Evolutionary conservation across 2,329 filamentous ascomycete genomes (phyloP).

Genomic region (Leptographium wingfieldii): DNA sequence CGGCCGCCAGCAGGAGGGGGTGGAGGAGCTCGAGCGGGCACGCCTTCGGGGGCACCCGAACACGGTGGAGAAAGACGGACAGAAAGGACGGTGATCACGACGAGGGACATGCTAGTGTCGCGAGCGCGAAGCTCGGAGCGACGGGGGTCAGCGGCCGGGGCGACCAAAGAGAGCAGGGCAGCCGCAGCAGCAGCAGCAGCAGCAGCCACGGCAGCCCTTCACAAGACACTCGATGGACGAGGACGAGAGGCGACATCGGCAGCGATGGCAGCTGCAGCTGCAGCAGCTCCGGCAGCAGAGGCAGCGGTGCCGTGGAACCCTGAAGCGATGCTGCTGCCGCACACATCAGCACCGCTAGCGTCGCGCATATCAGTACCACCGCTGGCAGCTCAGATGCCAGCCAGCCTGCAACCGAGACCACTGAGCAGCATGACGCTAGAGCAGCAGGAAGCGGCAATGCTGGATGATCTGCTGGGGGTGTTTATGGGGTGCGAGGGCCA

Average conservation of each 20-base stretch:
- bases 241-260: neutral
- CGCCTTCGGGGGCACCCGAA: conserved; percentile 3
- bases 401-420: conserved; percentile 51
- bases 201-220: neutral
- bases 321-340: conserved; percentile 58
- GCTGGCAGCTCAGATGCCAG: conserved; percentile 60
- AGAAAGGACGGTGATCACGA: conserved; percentile 40
- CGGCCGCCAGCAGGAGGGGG: conserved; percentile 17
- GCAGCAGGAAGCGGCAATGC: conserved; percentile 71
- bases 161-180: conserved; percentile 5
- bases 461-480: conserved; percentile 85
- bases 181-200: conserved; percentile 22
- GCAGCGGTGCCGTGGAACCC: conserved; percentile 55
- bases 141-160: conserved; percentile 20
- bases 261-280: conserved; percentile 2
- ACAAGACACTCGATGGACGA: neutral
- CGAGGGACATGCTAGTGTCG: conserved; percentile 48
- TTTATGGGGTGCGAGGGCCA: conserved; percentile 99
- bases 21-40: conserved; percentile 4
- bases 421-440: conserved; percentile 63
- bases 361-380: conserved; percentile 44
- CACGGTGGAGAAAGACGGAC: conserved; percentile 40
- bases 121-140: conserved; percentile 47
- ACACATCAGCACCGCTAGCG: conserved; percentile 59
- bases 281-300: conserved; percentile 15